Percentiles rank a stretch among this genome's conserved stretches.
Evolutionary conservation across 192 early-diverging fungal species (phyloP).

Genomic region (Backusella morwellensis): DNA sequence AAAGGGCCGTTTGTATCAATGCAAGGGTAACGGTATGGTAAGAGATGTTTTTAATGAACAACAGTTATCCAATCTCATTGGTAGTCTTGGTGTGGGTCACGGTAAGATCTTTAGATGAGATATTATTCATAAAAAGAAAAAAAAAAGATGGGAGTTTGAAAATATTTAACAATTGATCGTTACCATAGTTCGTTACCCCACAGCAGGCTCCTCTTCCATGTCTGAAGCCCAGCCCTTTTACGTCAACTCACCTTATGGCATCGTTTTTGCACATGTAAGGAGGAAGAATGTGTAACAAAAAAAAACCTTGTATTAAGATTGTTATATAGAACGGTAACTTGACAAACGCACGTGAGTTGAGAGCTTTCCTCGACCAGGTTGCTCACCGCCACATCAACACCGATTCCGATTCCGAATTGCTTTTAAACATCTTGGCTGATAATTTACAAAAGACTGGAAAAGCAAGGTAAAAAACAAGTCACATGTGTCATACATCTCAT

Average conservation of each 20-base stretch:
- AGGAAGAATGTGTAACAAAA: neutral
- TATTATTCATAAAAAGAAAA: neutral
- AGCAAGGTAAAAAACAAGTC: conserved; percentile 55
- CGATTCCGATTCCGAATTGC: conserved; percentile 97
- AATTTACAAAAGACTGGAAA: conserved; percentile 98
- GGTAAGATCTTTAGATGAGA: conserved; percentile 56
- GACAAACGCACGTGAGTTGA: conserved; percentile 90
- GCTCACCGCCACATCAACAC: conserved; percentile 99
- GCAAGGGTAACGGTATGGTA: conserved; percentile 99
- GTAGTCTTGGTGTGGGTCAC: conserved; percentile 94
- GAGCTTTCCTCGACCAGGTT: conserved; percentile 85
- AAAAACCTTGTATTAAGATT: neutral
- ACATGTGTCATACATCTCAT: conserved; percentile 21
- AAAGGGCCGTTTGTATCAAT: conserved; percentile 96
- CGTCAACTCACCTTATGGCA: conserved; percentile 99
- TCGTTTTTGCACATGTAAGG: conserved; percentile 92
- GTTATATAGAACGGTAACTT: conserved; percentile 89
- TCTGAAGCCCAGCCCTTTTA: conserved; percentile 99
- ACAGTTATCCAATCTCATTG: conserved; percentile 75
- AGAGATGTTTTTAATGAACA: conserved; percentile 90
- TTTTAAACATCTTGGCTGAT: conserved; percentile 97
- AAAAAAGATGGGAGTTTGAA: neutral
- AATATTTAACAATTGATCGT: neutral
- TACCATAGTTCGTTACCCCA: conserved; percentile 90
- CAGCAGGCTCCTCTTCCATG: conserved; percentile 92